Base-by-base conservation (phyloP, 2,329 filamentous ascomycete genomes). In the Hypoxylon sp. region DNA sequence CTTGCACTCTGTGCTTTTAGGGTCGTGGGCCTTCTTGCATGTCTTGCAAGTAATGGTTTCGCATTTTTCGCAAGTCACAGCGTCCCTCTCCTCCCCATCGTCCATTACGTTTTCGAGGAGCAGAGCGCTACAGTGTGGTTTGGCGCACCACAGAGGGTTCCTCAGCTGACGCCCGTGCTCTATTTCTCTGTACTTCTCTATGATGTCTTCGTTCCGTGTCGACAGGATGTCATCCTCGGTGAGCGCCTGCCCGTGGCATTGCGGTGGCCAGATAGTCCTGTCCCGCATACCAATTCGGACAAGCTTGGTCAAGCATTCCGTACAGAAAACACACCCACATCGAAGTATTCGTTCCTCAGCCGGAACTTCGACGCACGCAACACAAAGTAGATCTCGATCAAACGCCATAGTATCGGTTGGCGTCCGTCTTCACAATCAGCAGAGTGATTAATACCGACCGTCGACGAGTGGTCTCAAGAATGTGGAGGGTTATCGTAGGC, bases 11-110 rank as follows among this genome's bases (percentile, higher is more conserved):
- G 30, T 34, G 21, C 5, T 11, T 28, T 30, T 21, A 14, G 52
- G 28, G 23, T 43, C 50, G 25, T 65, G 58, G 7, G 17, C 34
- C 19, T 41, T 34, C 21, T 62, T 57, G 53, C 67, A 70, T 21
- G 36, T 59, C 13, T 28, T 19, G 36, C 67, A 70, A 5, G 67
- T 70, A 9, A 28, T 21, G 0, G 41, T 21, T 2, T 17, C 13
- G 43, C 67, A 70, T 19, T 55, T 41, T 10, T 36, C 21, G 32
- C 67, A 70, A 17, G 28, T 30, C 11, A 70, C 23, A 10, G 28
- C 6, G n/a, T 36, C 13, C 23, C 13, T 36, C 25, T 36, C 13
- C 23, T 11, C 32, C 25, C 36, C 48, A 0, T 43, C 38, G 21
- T 13, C 17, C 11, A 5, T 11, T 11, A 43, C 13, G 13, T 21